Evolutionary conservation across 345 rosid species (phyloP), one percentile per base, ranked within the genome.

Genomic region (Aquilaria sinensis): DNA sequence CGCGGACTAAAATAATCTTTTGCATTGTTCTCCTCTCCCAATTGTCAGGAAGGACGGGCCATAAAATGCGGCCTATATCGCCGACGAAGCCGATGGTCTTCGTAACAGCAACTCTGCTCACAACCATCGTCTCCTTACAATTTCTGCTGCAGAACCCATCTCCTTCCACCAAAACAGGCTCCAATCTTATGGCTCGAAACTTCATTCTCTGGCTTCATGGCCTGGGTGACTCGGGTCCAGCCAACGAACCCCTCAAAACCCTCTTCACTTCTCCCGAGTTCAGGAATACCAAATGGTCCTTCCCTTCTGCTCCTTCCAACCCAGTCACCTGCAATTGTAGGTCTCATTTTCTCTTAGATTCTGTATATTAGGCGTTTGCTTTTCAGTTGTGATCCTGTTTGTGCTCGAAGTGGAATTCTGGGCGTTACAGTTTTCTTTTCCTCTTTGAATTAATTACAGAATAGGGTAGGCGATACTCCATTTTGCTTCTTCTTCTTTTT

Each of bases 201-300:
- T 80, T 91, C 60, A 57, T 92, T 59, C 76, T 86, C 14, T 89
- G 98, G 98, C 95, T 92, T 64, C 96, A 89, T 62, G 96, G 90
- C 6, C 41, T 89, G 31, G 98, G 96, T 9, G 92, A 89, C 65
- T 86, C 96, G 0, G 95, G 98, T 65, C 98, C 96, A 33, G 92
- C 90, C 5, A 92, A 92, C 70, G 92, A 87, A 75, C 92, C 88
- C 67, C 83, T 89, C 81, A 87, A 74, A 71, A 72, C 87, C 31
- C 46, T 77, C 74, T 87, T 89, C 80, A 77, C 80, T 34, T 82
- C 90, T 15, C 74, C 82, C 0, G 78, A 81, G 78, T 87, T 89
- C 61, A 66, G 67, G 14, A 58, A 61, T 72, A 75, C 95, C 75
- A 82, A 75, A 59, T 92, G 96, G 92, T 83, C 83, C 55, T 92